Conservation (phyloP, 1,284 basidiomycete genomes). For the Sphagnurus paluster region DNA sequence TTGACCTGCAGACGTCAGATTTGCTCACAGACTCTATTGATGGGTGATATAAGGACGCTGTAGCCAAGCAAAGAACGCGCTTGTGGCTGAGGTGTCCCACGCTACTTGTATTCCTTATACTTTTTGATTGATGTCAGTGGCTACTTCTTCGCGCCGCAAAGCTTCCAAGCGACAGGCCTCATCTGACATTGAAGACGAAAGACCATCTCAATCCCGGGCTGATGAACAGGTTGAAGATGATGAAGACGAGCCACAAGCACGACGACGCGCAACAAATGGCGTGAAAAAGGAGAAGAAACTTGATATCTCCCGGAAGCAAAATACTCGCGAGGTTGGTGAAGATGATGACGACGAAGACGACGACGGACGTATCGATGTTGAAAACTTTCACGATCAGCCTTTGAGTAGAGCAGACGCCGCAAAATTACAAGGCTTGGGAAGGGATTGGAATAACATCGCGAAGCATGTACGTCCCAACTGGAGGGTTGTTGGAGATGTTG, state of each 20-base stretch:
- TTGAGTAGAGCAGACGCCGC: constrained; percentile 48
- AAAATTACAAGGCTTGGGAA: constrained; percentile 53
- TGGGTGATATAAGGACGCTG: constrained; percentile 10
- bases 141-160: constrained; percentile 42
- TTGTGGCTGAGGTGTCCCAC: constrained; percentile 19
- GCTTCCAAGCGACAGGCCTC: constrained; percentile 42
- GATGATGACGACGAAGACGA: constrained; percentile 42
- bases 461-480: constrained; percentile 47
- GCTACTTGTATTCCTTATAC: constrained; percentile 6
- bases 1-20: background rate
- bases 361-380: constrained; percentile 53
- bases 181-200: constrained; percentile 66
- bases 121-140: constrained; percentile 39
- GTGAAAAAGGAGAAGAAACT: constrained; percentile 47
- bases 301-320: constrained; percentile 22
- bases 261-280: constrained; percentile 33
- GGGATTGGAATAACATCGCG: constrained; percentile 60
- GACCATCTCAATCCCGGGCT: constrained; percentile 31
- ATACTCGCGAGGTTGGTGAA: constrained; percentile 26
- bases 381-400: constrained; percentile 62
- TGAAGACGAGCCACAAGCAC: constrained; percentile 43
- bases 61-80: constrained; percentile 41
- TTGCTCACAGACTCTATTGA: background rate
- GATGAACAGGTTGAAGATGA: constrained; percentile 44
- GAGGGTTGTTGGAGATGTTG: constrained; percentile 53